These are phyloP conservation scores for Chlorophyllum brunneum DNA, from an alignment of 768 basidiomycete species.

Conservation along the genomic window DNA sequence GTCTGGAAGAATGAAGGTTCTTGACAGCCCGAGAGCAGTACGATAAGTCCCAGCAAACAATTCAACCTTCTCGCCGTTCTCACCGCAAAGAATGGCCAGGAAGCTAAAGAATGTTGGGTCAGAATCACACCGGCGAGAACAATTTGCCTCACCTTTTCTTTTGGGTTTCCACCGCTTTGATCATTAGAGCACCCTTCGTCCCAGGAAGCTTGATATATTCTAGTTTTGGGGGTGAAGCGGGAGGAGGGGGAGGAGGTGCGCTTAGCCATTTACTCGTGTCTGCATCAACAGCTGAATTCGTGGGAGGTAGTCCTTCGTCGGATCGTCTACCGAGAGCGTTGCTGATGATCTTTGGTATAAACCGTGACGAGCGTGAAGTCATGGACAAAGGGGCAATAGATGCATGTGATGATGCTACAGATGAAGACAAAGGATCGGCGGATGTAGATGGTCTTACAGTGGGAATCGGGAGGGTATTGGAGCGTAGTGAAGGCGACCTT, in stretches of 20 bases:
- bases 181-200: conserved; percentile 78
- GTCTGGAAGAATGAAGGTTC: conserved; percentile 90
- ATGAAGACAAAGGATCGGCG: conserved; percentile 17
- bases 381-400: conserved; percentile 21
- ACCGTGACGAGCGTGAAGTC: conserved; percentile 51
- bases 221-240: conserved; percentile 69
- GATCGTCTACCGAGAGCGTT: conserved; percentile 61
- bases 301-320: conserved; percentile 46
- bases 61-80: conserved; percentile 90
- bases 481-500: conserved; percentile 41
- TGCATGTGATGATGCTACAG: conserved; percentile 22
- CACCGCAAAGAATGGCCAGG: conserved; percentile 89
- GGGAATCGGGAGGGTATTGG: conserved; percentile 22
- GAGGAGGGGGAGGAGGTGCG: conserved; percentile 11
- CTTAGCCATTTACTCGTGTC: conserved; percentile 32
- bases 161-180: conserved; percentile 86
- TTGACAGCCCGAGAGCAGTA: conserved; percentile 86
- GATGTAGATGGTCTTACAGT: conserved; percentile 14
- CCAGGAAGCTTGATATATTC: conserved; percentile 93
- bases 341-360: conserved; percentile 68
- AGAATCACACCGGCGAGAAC: not conserved
- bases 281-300: conserved; percentile 33
- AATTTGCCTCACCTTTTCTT: conserved; percentile 69
- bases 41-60: conserved; percentile 89
- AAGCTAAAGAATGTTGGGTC: conserved; percentile 47